Percentiles rank a stretch among this genome's conserved stretches.
Conservation (phyloP, 768 basidiomycete species). For the Dendrothele bispora region DNA sequence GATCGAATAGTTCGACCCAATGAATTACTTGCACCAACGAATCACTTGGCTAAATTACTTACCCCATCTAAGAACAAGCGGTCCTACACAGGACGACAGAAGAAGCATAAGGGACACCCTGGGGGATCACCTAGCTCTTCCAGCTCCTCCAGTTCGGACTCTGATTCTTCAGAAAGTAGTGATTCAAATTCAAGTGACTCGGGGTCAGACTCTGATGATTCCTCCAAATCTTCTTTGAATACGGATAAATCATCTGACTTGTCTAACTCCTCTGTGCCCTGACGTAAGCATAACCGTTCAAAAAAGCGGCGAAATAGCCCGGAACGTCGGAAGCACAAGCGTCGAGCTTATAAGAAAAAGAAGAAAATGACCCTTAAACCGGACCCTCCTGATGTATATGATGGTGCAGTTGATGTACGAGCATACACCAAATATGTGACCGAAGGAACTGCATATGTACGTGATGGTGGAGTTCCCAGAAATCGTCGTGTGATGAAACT, state of each 20-base stretch:
- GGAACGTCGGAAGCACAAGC: too few relatives aligned
- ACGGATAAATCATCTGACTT: background rate
- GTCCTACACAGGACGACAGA: too few relatives aligned
- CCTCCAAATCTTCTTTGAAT: background rate
- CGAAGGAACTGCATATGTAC: slow-evolving; percentile 5
- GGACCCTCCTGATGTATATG: slow-evolving; percentile 2
- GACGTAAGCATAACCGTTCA: too few relatives aligned
- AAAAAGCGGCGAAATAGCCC: too few relatives aligned
- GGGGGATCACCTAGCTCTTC: too few relatives aligned
- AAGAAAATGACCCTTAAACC: slow-evolving; percentile 2
- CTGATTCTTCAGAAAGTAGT: too few relatives aligned
- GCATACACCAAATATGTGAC: slow-evolving; percentile 2
- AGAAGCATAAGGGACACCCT: too few relatives aligned
- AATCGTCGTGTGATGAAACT: slow-evolving; percentile 1
- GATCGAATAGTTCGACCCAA: too few relatives aligned
- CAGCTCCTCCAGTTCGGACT: too few relatives aligned
- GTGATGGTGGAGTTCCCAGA: slow-evolving; percentile 3
- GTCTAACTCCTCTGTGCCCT: slow-evolving; percentile 5
- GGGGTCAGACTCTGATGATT: background rate
- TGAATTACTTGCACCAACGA: background rate
- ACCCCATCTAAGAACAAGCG: background rate
- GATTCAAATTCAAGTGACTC: too few relatives aligned
- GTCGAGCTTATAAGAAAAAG: too few relatives aligned
- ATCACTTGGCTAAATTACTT: background rate
- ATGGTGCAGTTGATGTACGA: slow-evolving; percentile 4